phyloP scores from a whole-genome alignment of 2,329 filamentous ascomycete genomes.

The Penicillium sp. region DNA sequence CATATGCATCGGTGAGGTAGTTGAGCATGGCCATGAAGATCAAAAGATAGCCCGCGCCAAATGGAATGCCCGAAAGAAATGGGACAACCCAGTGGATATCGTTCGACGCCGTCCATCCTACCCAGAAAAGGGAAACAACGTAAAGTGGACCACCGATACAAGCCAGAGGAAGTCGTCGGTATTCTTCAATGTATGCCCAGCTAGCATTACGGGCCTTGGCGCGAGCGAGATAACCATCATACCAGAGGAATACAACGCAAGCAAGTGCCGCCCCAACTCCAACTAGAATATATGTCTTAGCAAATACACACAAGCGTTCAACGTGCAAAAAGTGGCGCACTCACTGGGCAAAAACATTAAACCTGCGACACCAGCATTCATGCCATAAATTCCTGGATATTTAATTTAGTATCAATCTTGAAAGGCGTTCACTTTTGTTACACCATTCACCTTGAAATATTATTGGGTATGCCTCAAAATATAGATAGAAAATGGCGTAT shows the following conservation, averaged over 20 bases:
- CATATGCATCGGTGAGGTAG: constrained; percentile 69
- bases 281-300: constrained; percentile 40
- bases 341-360: constrained; percentile 41
- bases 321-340: constrained; percentile 1
- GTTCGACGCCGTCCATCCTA: constrained; percentile 37
- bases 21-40: constrained; percentile 70
- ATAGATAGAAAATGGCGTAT: constrained; percentile 73
- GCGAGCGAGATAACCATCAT: constrained; percentile 63
- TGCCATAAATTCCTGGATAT: constrained; percentile 35
- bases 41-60: constrained; percentile 64
- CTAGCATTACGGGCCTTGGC: constrained; percentile 49
- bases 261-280: constrained; percentile 65
- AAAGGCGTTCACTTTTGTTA: not conserved
- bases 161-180: constrained; percentile 71
- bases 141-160: constrained; percentile 69
- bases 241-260: constrained; percentile 66
- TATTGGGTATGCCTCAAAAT: constrained; percentile 73
- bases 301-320: not conserved
- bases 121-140: constrained; percentile 57
- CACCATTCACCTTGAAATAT: constrained; percentile 60
- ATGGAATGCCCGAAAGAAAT: constrained; percentile 64
- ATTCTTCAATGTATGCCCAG: constrained; percentile 43
- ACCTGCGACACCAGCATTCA: constrained; percentile 39
- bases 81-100: constrained; percentile 50
- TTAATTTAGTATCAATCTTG: constrained; percentile 55